Evolutionary conservation across 2,329 filamentous ascomycete species (phyloP), one percentile per base, ranked within the genome.

Genomic region (Trichoderma koningiopsis): DNA sequence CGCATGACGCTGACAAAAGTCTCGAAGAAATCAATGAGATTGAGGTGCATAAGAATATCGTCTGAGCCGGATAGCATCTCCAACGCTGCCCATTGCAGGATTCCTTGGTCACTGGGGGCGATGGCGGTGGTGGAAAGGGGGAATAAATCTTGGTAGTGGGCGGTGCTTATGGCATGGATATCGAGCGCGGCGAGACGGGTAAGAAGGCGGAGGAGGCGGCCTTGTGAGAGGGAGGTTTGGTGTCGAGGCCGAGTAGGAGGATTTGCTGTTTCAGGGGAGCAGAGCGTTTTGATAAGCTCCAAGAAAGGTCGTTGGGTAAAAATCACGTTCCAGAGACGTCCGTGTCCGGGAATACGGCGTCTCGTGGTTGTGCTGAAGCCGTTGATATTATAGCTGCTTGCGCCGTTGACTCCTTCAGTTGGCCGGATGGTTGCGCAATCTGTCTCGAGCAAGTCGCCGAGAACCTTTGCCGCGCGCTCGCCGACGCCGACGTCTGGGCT

Each of bases 401-500:
- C 68, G n/a, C 69, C 73, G 49, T 73, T 75, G 31, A 73, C 72
- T 27, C 75, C 59, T 57, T 76, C 19, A 76, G 77, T 22, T 73
- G 40, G 40, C 2, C 78, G 69, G 33, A 76, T 70, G 16, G 80
- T 72, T 11, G 83, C 81, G 72, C 84, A 87, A 76, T 90, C 88
- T 7, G 84, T 79, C 61, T 88, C 84, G 4, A 90, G 81, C 43
- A 89, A 75, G 71, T 87, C 84, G 1, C 83, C 83, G 3, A 90
- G 75, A 2, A 86, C 82, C 62, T 78, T 81, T 1, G 80, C 81
- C 2, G 83, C 86, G 37, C 81, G 83, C 74, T 88, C 85, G 13
- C 85, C 87, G 2, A 89, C 86, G 64, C 84, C 84, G 6, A 88
- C 85, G 53, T 86, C 79, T 0, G 84, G 82, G 6, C 82, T 81